Evolutionary conservation across 805 yeast genomes (phyloP).

Genomic region (Hanseniaspora jakobsenii): DNA sequence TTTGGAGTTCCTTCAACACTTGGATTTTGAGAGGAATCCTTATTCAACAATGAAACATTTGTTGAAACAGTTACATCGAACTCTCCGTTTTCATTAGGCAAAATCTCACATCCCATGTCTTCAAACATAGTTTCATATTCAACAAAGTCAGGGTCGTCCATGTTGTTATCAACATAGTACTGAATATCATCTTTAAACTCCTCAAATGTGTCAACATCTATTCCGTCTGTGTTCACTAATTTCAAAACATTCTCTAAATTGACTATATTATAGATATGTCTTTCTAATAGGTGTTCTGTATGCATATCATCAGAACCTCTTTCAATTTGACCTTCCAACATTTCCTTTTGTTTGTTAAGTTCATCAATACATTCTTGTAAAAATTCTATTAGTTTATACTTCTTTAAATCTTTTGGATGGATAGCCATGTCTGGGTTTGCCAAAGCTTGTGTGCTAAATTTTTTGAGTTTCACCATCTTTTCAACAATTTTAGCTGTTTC

Average conservation of each 20-base stretch:
- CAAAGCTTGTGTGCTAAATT: conserved; percentile 85
- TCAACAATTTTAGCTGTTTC: conserved; percentile 92
- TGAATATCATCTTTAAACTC: conserved; percentile 77
- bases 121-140: conserved; percentile 92
- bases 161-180: conserved; percentile 82
- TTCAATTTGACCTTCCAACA: conserved; percentile 58
- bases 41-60: conserved; percentile 1
- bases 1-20: conserved; percentile 12
- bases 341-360: conserved; percentile 67
- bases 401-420: conserved; percentile 73
- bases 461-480: conserved; percentile 84
- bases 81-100: conserved; percentile 38
- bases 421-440: conserved; percentile 49
- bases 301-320: conserved; percentile 37
- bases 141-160: conserved; percentile 77
- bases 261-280: conserved; percentile 68
- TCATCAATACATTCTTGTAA: conserved; percentile 64
- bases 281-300: conserved; percentile 29
- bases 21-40: neutral
- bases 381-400: conserved; percentile 59
- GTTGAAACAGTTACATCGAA: conserved; percentile 12
- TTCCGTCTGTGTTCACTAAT: conserved; percentile 63
- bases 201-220: conserved; percentile 66
- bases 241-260: conserved; percentile 69
- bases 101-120: conserved; percentile 45